These are phyloP conservation scores for Pseudonectria buxi DNA, from an alignment of 2,329 filamentous ascomycete species.

Conservation along the genomic window DNA sequence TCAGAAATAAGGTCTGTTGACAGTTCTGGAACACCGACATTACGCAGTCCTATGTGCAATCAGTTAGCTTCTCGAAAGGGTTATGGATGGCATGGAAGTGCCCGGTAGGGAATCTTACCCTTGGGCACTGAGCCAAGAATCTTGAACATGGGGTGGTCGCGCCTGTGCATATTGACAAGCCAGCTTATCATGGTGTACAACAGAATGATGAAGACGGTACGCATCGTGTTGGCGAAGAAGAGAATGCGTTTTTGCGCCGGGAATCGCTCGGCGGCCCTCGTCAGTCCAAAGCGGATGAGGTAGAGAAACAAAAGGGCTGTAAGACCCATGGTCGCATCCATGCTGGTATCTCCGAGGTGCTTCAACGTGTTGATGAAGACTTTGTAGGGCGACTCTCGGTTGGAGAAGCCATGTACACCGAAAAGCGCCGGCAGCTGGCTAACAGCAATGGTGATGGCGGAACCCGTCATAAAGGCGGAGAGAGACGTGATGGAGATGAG, in stretches of 20 bases:
- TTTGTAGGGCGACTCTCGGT: slow-evolving; percentile 68
- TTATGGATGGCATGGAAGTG: not conserved
- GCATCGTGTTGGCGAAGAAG: slow-evolving; percentile 87
- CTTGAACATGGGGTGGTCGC: slow-evolving; percentile 58
- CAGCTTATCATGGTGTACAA: slow-evolving; percentile 90
- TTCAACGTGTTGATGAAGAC: slow-evolving; percentile 81
- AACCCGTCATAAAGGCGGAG: slow-evolving; percentile 95
- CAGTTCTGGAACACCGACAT: slow-evolving; percentile 67
- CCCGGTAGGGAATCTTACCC: slow-evolving; percentile 34
- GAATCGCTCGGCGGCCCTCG: slow-evolving; percentile 58
- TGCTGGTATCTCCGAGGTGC: slow-evolving; percentile 54
- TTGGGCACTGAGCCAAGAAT: slow-evolving; percentile 73
- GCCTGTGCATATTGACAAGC: slow-evolving; percentile 66
- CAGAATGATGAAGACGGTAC: slow-evolving; percentile 85
- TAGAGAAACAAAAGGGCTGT: slow-evolving; percentile 75
- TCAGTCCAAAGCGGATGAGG: slow-evolving; percentile 61
- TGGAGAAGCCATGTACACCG: slow-evolving; percentile 70
- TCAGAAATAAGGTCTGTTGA: slow-evolving; percentile 58
- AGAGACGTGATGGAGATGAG: slow-evolving; percentile 87
- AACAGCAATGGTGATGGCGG: slow-evolving; percentile 77
- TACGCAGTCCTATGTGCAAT: slow-evolving; percentile 57
- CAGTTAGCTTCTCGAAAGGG: not conserved
- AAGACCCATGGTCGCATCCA: slow-evolving; percentile 88
- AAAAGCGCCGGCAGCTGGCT: slow-evolving; percentile 80
- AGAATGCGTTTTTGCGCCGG: slow-evolving; percentile 65